Base-by-base conservation (phyloP, 2,329 filamentous ascomycete species). In the Epichloe bromicola region DNA sequence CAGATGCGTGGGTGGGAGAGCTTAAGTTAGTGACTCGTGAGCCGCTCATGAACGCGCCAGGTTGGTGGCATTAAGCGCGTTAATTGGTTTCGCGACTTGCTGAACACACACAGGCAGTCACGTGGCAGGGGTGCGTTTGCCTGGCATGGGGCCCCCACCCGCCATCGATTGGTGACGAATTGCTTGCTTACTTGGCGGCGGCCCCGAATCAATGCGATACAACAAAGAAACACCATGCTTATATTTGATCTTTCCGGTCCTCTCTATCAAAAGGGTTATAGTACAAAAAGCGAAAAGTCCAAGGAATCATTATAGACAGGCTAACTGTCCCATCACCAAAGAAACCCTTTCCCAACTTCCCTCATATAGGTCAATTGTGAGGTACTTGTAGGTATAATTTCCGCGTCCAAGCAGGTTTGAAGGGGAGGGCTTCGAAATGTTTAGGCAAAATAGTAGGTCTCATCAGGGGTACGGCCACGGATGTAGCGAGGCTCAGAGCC, bases 401-500 rank as follows among this genome's bases (percentile, higher is more conserved):
- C 15, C 20, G n/a, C 42, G 38, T 42, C 47, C 17, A 49, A n/a
- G 33, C 23, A 19, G 26, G 11, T 2, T 19, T 33, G 2, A 36
- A 45, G 26, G 14, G 6, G 14, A 37, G 8, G 7, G 26, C 43
- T 17, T 7, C 17, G 38, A 34, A 10, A 36, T 15, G 20, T 47
- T 33, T 75, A 71, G 63, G 72, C 85, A 73, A 88, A 95, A 76
- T 94, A 96, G 74, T 83, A 93, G 73, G 89, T 91, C 85, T 97
- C 93, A 65, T 97, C 90, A 50, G 85, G 79, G 54, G 85, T 89
- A 56, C 91, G 80, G 61, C 91, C 91, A 61, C 90, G 82, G 73
- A 95, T 80, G 76, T 85, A 95, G 64, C 82, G 74, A 52, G 90
- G 90, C 80, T 96, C 91, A 55, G 80, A 85, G 59, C 91, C 91